Conservation (phyloP, 2,329 filamentous ascomycete species). For the Westerdykella ornata region DNA sequence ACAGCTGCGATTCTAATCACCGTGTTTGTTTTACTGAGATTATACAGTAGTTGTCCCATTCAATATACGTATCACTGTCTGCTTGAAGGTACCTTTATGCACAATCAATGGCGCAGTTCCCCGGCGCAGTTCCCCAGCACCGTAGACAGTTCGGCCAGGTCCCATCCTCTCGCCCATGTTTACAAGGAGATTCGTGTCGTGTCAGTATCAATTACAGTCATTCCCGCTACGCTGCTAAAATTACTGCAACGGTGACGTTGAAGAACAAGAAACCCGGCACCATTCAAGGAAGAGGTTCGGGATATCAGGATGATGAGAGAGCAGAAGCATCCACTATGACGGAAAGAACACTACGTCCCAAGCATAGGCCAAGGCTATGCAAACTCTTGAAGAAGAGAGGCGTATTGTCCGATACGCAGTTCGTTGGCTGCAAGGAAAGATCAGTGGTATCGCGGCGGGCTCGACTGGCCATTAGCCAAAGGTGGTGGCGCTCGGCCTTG, state of each 20-base stretch:
- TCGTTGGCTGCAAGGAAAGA: background rate
- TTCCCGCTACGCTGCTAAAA: background rate
- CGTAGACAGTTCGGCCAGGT: too few relatives aligned
- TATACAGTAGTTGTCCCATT: too few relatives aligned
- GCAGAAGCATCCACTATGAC: background rate
- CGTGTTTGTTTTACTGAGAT: too few relatives aligned
- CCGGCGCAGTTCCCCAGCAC: too few relatives aligned
- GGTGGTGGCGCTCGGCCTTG: conserved; percentile 10
- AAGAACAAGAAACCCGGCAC: background rate
- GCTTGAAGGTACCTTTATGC: too few relatives aligned
- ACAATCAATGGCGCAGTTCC: too few relatives aligned
- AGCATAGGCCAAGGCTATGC: background rate
- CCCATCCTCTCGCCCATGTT: background rate
- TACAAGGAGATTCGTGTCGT: conserved; percentile 7
- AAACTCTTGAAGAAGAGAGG: background rate
- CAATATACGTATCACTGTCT: too few relatives aligned
- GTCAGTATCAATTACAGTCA: conserved; percentile 6
- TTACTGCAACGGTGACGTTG: background rate
- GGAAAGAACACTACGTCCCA: background rate
- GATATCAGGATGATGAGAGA: background rate
- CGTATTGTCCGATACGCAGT: background rate
- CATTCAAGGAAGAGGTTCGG: background rate
- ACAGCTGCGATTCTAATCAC: too few relatives aligned
- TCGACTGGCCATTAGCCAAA: conserved; percentile 15
- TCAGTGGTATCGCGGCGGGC: conserved; percentile 34